Evolutionary conservation across 352 stramenopile species (phyloP), one percentile per base, ranked within the genome.

Genomic region (Globisporangium megalacanthum): DNA sequence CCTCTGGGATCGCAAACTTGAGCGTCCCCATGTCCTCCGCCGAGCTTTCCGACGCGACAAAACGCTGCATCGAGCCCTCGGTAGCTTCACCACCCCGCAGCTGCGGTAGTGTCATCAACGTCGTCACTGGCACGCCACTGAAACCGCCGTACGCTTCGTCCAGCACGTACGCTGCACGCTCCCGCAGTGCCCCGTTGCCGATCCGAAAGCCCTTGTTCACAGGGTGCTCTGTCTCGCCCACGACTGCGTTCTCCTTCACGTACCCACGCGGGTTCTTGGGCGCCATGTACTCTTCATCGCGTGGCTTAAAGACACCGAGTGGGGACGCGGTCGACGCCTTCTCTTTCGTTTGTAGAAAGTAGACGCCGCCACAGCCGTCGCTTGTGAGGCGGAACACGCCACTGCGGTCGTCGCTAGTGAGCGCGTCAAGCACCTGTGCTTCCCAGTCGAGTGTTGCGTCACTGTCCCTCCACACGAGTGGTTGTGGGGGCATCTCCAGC

Each of bases 221-320:
- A 0, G 87, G 86, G 59, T 95, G 80, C 37, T 88, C 77, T 15
- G 78, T 94, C 48, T 83, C 73, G 15, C 86, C 86, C 6, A 95
- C 75, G n/a, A 91, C 66, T 0, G 80, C 79, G 45, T 80, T 73
- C 54, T 92, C 82, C 68, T 89, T 84, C 35, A 98, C 82, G 57
- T 98, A 98, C 6, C 93, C 94, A 60, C 97, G 85, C 13, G 97
- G 97, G 77, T 99, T 99, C 77, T 99, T 98, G 39, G 95, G 89
- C 2, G 96, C 96, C 79, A 99, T 99, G 53, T 98, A 98, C 75
- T 99, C 97, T 73, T 99, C 97, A 64, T 99, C 96, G 15, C 91
- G 78, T 7, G 97, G 97, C 73, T 99, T 99, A 70, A 99, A 99
- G 14, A 99, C 76, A 1, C 75, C 85, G 15, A 95, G 62, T 2